phyloP scores from a whole-genome alignment of 208 protist genomes.

The Leishmania turanica region DNA sequence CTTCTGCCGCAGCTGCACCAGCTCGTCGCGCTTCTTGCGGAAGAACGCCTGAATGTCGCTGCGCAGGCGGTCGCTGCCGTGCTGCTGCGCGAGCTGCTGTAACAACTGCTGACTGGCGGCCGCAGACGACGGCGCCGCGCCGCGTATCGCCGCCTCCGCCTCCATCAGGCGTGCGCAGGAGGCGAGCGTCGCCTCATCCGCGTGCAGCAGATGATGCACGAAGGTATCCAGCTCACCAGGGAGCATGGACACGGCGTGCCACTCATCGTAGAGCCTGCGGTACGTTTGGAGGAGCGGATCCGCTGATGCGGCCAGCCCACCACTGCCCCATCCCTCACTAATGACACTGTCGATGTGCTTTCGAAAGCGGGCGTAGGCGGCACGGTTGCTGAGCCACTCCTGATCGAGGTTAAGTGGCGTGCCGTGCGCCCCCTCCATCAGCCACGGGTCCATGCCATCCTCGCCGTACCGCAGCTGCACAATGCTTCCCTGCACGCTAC shows the following conservation, averaged over 20 bases:
- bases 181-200: slow-evolving; percentile 29
- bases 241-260: slow-evolving; percentile 56
- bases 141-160: slow-evolving; percentile 13
- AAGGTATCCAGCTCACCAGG: slow-evolving; percentile 56
- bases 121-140: slow-evolving; percentile 2
- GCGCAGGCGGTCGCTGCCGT: slow-evolving; percentile 71
- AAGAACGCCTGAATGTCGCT: slow-evolving; percentile 83
- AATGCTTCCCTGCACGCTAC: slow-evolving; percentile 92
- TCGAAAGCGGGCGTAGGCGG: slow-evolving; percentile 54
- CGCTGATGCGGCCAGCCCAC: not conserved
- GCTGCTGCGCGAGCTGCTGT: slow-evolving; percentile 20
- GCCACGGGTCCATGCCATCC: slow-evolving; percentile 98
- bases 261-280: slow-evolving; percentile 16
- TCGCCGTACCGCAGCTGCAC: slow-evolving; percentile 99
- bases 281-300: slow-evolving; percentile 14
- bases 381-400: slow-evolving; percentile 75
- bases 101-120: slow-evolving; percentile 16
- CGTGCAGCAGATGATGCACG: slow-evolving; percentile 44
- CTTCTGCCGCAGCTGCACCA: slow-evolving; percentile 49
- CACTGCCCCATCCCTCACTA: not conserved
- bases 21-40: slow-evolving; percentile 56
- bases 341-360: slow-evolving; percentile 14
- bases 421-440: slow-evolving; percentile 95
- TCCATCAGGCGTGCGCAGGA: slow-evolving; percentile 29
- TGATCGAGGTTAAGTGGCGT: slow-evolving; percentile 82